Conservation (phyloP, 2,329 filamentous ascomycete genomes). For the Clonostachys rosea region DNA sequence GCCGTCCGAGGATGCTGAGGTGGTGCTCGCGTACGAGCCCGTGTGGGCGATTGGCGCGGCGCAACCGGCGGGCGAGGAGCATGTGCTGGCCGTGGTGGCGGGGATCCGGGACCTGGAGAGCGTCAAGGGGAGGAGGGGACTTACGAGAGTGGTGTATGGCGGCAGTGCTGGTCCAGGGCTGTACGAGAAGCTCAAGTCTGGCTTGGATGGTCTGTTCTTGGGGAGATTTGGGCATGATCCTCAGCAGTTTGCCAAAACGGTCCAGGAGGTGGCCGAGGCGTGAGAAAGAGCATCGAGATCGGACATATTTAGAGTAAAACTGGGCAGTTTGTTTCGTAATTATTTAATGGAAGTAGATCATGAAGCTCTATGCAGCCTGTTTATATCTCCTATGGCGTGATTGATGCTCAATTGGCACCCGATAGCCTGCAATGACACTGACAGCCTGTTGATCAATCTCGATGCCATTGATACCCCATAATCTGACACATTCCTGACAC, state of each 20-base stretch:
- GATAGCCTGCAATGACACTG: no score
- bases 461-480: no score
- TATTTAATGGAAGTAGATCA: background rate
- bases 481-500: no score
- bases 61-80: constrained; percentile 65
- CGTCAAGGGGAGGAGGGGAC: constrained; percentile 44
- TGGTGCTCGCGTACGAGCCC: constrained; percentile 81
- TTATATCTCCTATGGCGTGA: no score
- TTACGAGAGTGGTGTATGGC: constrained; percentile 72
- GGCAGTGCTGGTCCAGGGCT: constrained; percentile 79
- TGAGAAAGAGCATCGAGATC: constrained; percentile 7
- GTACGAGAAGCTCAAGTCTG: constrained; percentile 61
- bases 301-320: background rate
- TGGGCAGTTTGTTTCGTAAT: background rate
- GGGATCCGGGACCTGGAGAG: constrained; percentile 53
- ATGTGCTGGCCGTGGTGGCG: constrained; percentile 67
- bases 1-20: constrained; percentile 54
- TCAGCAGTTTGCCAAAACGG: constrained; percentile 65
- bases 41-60: constrained; percentile 83
- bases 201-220: constrained; percentile 76
- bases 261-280: constrained; percentile 60
- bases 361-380: background rate
- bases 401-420: no score
- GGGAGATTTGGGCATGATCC: constrained; percentile 79
- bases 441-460: no score